A percentile compares a stretch with the other conserved stretches of the same genome.
Conservation (phyloP, 176 grass and related monocot genomes). For the Bromus sterilis region DNA sequence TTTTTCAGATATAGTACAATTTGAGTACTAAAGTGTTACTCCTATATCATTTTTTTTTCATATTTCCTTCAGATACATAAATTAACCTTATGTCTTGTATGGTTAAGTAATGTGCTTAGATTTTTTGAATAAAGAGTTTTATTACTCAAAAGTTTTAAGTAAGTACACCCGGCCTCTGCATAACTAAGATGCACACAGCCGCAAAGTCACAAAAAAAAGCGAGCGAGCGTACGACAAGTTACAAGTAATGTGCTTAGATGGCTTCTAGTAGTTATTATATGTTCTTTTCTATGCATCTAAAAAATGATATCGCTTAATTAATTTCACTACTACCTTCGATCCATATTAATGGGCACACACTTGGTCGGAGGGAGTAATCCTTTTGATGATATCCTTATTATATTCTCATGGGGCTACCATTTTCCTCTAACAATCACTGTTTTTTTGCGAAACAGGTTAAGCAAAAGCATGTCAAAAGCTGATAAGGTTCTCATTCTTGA, state of each 20-base stretch:
- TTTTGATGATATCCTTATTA: neutral
- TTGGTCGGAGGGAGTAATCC: too few species aligned
- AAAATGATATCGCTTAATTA: neutral
- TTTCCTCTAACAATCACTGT: slow-evolving; percentile 12
- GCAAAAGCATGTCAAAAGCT: slow-evolving; percentile 42
- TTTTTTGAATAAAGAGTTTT: too few species aligned
- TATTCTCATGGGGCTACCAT: neutral
- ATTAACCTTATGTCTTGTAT: neutral
- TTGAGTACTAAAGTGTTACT: neutral
- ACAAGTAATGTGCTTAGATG: neutral
- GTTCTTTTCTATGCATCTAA: neutral
- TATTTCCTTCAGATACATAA: neutral
- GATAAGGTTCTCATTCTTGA: slow-evolving; percentile 61
- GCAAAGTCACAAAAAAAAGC: too few species aligned
- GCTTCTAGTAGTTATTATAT: neutral
- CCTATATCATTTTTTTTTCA: neutral
- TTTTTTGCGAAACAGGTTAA: slow-evolving; percentile 35
- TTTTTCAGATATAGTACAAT: neutral
- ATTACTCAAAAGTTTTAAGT: too few species aligned
- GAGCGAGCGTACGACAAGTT: too few species aligned
- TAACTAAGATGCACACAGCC: too few species aligned
- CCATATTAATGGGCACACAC: too few species aligned
- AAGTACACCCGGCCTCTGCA: too few species aligned
- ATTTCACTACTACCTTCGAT: too few species aligned
- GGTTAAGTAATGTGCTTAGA: neutral